Evolutionary conservation across 371 early-diverging fungal genomes (phyloP).

Genomic region (Syncephalis plumigaleata): DNA sequence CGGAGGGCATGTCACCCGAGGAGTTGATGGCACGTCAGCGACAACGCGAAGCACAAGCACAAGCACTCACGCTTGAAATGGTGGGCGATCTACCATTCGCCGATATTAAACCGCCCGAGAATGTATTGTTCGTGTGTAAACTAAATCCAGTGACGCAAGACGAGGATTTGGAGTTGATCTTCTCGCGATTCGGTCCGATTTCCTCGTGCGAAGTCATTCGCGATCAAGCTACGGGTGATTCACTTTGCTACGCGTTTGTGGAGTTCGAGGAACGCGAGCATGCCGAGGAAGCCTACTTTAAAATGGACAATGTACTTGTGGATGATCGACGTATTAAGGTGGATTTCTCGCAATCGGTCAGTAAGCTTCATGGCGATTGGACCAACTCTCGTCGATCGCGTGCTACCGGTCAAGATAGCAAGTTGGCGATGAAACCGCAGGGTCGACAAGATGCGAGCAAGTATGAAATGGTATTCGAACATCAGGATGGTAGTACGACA

Average conservation of each 20-base stretch:
- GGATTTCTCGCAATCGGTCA: constrained; percentile 94
- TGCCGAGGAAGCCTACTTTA: constrained; percentile 85
- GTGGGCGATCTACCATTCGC: constrained; percentile 95
- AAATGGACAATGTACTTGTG: constrained; percentile 82
- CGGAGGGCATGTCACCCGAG: constrained; percentile 39
- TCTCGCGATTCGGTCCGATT: constrained; percentile 83
- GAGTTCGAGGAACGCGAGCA: constrained; percentile 79
- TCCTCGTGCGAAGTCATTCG: constrained; percentile 82
- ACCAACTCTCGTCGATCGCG: constrained; percentile 5
- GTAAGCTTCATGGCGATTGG: constrained; percentile 40
- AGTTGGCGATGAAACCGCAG: constrained; percentile 25
- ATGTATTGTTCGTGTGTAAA: constrained; percentile 91
- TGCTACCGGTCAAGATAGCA: constrained; percentile 22
- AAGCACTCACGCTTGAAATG: constrained; percentile 91
- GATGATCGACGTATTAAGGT: constrained; percentile 95
- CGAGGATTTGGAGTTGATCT: constrained; percentile 85
- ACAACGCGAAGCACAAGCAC: constrained; percentile 68
- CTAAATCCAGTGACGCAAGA: constrained; percentile 84
- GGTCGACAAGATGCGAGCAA: constrained; percentile 17
- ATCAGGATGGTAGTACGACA: constrained; percentile 1
- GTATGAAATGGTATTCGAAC: constrained; percentile 25
- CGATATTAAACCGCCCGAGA: constrained; percentile 92
- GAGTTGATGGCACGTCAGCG: constrained; percentile 44
- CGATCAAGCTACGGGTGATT: constrained; percentile 68
- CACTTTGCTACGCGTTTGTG: constrained; percentile 87